phyloP scores from a whole-genome alignment of 2,329 filamentous ascomycete species.

The Monosporascus sp. region DNA sequence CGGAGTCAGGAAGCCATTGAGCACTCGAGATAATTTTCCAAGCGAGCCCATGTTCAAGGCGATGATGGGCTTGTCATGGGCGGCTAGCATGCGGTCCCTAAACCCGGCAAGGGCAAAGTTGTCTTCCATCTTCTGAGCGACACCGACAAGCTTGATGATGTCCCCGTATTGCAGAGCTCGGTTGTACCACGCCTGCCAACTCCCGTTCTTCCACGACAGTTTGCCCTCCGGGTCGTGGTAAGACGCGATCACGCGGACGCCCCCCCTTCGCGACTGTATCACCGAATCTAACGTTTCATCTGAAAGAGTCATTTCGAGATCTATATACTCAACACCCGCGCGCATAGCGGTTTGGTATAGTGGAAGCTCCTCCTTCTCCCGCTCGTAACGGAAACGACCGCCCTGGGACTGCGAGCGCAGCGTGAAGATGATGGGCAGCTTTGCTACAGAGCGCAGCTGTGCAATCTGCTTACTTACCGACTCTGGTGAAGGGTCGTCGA shows the following conservation, averaged over 20 bases:
- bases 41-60: conserved; percentile 90
- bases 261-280: conserved; percentile 58
- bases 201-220: conserved; percentile 86
- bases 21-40: conserved; percentile 83
- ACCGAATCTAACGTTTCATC: conserved; percentile 68
- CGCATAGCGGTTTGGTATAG: conserved; percentile 76
- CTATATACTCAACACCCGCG: conserved; percentile 86
- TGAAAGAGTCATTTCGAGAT: conserved; percentile 84
- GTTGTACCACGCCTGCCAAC: conserved; percentile 89
- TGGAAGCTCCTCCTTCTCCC: conserved; percentile 62
- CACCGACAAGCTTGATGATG: conserved; percentile 88
- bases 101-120: conserved; percentile 83
- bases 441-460: conserved; percentile 64
- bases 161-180: conserved; percentile 84
- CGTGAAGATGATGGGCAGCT: conserved; percentile 86
- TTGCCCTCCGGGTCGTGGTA: conserved; percentile 81
- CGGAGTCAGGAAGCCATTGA: conserved; percentile 91
- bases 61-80: conserved; percentile 80
- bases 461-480: conserved; percentile 80
- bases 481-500: conserved; percentile 70
- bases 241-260: conserved; percentile 84
- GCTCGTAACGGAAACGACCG: conserved; percentile 77
- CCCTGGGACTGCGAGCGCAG: conserved; percentile 82
- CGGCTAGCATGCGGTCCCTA: conserved; percentile 66
- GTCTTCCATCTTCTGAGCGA: conserved; percentile 70